Conservation (phyloP, 169 alveolate genomes). For the Plasmodium gonderi region DNA sequence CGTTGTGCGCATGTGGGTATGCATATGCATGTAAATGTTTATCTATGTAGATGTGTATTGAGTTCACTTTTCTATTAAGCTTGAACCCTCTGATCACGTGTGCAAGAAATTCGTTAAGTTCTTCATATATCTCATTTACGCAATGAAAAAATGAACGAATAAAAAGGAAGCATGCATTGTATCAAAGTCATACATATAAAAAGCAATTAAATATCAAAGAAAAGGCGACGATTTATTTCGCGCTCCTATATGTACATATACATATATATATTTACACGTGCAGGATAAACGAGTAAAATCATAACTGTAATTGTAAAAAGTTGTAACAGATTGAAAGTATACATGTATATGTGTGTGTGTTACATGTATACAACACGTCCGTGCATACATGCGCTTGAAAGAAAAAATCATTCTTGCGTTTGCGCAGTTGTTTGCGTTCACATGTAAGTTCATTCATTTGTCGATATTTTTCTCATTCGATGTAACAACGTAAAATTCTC, state of each 20-base stretch:
- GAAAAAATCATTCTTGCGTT: slow-evolving; percentile 43
- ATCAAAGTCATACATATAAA: not conserved
- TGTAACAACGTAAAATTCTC: not conserved
- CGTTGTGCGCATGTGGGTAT: not conserved
- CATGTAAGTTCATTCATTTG: not conserved
- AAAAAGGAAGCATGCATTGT: not conserved
- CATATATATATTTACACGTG: not conserved
- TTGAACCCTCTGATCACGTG: not conserved
- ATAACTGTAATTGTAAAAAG: not conserved
- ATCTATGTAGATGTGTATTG: not conserved
- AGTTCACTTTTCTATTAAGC: not conserved
- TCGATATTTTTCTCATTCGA: slow-evolving; percentile 7
- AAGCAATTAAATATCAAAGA: not conserved
- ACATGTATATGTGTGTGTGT: not conserved
- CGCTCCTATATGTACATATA: not conserved
- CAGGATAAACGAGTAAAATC: not conserved
- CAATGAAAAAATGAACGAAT: not conserved
- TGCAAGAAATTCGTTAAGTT: not conserved
- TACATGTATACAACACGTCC: not conserved
- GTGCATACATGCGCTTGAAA: not conserved
- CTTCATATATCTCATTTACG: not conserved
- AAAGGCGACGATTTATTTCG: not conserved
- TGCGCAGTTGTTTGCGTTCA: not conserved
- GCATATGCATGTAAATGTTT: not conserved
- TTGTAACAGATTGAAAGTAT: slow-evolving; percentile 18